phyloP scores from a whole-genome alignment of 176 grass and related monocot species.

The Carex parvula region DNA sequence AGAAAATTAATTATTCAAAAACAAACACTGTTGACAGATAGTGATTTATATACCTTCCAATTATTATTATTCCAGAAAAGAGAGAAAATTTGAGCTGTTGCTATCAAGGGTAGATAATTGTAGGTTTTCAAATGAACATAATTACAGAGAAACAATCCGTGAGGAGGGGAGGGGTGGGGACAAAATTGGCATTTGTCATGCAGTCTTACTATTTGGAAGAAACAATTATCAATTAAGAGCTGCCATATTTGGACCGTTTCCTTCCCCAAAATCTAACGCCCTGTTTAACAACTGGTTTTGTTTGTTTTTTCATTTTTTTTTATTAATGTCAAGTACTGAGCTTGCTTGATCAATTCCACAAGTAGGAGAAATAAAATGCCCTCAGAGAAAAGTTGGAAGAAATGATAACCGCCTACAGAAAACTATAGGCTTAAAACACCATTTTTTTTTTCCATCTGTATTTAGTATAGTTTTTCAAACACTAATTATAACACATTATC shows the following conservation, averaged over 20 bases:
- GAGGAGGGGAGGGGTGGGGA: not conserved
- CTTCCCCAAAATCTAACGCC: constrained; percentile 8
- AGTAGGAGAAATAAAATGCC: not conserved
- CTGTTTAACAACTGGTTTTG: constrained; percentile 1
- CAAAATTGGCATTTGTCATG: not conserved
- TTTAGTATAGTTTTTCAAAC: not conserved
- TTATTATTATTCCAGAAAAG: not conserved
- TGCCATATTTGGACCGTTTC: not conserved
- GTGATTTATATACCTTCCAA: not conserved
- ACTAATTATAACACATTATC: not conserved
- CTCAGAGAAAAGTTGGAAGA: too few relatives aligned
- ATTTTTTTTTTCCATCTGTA: too few relatives aligned
- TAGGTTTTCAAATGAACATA: not conserved
- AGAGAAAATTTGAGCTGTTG: too few relatives aligned
- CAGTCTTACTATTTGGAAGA: not conserved
- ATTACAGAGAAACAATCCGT: not conserved
- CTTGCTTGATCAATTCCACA: not conserved
- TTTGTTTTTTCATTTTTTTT: not conserved
- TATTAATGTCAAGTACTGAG: not conserved
- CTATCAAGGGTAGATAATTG: not conserved
- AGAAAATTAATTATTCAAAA: not conserved
- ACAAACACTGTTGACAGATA: not conserved
- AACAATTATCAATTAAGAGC: not conserved
- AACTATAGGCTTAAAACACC: not conserved
- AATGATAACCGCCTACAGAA: not conserved